These are phyloP conservation scores for Salix exigua DNA, from an alignment of 345 rosid species.

Conservation along the genomic window DNA sequence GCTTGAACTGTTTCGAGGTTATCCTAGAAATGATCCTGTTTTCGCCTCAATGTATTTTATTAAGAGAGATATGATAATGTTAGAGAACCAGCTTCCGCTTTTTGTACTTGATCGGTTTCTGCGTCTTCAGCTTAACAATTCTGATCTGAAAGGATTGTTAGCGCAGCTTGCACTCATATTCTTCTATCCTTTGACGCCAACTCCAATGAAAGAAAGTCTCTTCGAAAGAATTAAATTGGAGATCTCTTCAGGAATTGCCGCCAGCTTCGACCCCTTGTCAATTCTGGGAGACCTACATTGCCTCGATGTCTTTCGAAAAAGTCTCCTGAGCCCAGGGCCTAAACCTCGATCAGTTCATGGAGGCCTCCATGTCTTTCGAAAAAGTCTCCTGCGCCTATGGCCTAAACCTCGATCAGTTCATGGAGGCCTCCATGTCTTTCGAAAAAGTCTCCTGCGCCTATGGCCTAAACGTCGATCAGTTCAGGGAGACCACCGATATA, in stretches of 20 bases:
- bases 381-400: too few relatives aligned
- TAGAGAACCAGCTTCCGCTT: conserved; percentile 80
- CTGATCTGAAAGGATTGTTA: conserved; percentile 57
- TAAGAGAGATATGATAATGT: conserved; percentile 83
- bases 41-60: conserved; percentile 81
- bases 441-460: too few relatives aligned
- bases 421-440: too few relatives aligned
- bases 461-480: too few relatives aligned
- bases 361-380: too few relatives aligned
- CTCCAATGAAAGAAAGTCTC: conserved; percentile 69
- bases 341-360: conserved; percentile 28
- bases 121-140: conserved; percentile 56
- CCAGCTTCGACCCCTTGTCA: conserved; percentile 56
- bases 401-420: too few relatives aligned
- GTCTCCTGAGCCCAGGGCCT: conserved; percentile 60
- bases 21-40: conserved; percentile 69
- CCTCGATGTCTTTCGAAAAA: conserved; percentile 66
- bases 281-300: conserved; percentile 63
- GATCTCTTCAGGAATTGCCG: too few relatives aligned
- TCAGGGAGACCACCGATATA: conserved; percentile 38
- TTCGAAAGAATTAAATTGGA: too few relatives aligned
- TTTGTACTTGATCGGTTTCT: conserved; percentile 61
- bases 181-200: conserved; percentile 81
- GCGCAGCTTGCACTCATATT: conserved; percentile 59
- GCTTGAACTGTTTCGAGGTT: conserved; percentile 74